A percentile compares a stretch with the other conserved stretches of the same genome.
Conservation (phyloP, 2,329 filamentous ascomycete genomes). For the Didymella arachidicola region DNA sequence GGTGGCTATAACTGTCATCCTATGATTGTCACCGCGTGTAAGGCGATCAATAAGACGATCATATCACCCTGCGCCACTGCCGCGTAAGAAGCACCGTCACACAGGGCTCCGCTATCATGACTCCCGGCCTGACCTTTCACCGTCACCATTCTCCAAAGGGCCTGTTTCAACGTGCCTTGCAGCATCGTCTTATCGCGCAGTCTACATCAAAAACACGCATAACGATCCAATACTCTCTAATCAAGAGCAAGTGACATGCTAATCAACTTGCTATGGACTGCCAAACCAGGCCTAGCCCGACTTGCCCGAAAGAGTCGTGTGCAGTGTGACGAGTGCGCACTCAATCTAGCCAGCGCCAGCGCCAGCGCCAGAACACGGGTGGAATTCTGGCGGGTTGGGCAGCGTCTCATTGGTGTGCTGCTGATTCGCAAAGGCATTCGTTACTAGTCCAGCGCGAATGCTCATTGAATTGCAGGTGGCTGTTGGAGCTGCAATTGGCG, state of each 20-base stretch:
- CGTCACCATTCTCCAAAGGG: not conserved
- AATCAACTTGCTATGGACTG: constrained; percentile 11
- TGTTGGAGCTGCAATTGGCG: not conserved
- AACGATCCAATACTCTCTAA: not conserved
- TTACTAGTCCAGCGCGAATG: not conserved
- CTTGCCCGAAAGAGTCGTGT: constrained; percentile 7
- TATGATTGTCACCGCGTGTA: constrained; percentile 6
- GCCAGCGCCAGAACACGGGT: constrained; percentile 16
- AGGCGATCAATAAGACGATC: constrained; percentile 11
- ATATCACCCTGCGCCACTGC: constrained; percentile 17
- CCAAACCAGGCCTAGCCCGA: constrained; percentile 1
- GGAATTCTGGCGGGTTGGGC: constrained; percentile 14
- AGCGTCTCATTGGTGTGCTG: constrained; percentile 3
- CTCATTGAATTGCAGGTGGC: not conserved
- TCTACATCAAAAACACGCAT: not conserved
- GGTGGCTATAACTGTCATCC: constrained; percentile 1
- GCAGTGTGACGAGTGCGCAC: constrained; percentile 15
- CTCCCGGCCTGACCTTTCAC: not conserved
- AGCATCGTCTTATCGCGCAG: constrained; percentile 3
- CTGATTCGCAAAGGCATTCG: not conserved
- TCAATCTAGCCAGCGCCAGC: constrained; percentile 16
- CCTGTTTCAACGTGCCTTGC: not conserved
- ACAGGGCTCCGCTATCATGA: not conserved
- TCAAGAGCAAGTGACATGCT: not conserved
- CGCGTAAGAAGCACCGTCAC: constrained; percentile 11